Evolutionary conservation across 139 green algal species (phyloP), one percentile per base, ranked within the genome.

Genomic region (Trebouxia sp.): DNA sequence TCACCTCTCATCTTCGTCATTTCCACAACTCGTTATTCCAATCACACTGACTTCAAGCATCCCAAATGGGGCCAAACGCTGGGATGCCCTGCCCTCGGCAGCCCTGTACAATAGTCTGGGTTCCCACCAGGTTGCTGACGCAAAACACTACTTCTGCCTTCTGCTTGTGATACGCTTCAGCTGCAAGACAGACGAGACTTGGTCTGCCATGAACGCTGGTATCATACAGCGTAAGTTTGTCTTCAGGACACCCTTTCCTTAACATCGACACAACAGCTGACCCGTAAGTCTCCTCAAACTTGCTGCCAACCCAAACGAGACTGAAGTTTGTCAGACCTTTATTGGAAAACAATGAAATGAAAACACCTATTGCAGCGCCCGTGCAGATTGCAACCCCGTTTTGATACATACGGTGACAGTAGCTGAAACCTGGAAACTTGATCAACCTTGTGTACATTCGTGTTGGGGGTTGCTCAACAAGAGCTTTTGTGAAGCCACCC

Each of bases 351-450:
- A 72, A n/a, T 1, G 62, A 72, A 72, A 72, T 80, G 74, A 78
- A 78, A 3, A 78, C 69, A 28, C 69, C 69, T 41, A 78, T 78
- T 17, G 69, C 69, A 11, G 69, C 69, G 8, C 69, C 69, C 1
- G 69, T 78, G 69, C 69, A 78, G 39, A 78, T 78, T 11, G 69
- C 69, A 53, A 78, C 69, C 9, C 69, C 69, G 37, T 39, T 55
- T 39, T 78, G 41, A 24, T 78, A 78, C 69, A 78, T 78, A 22
- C 69, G 69, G 22, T 78, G 69, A 24, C 69, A 78, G 26, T 78
- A 78, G 26, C 69, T 78, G 69, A 78, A 78, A 39, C 69, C 69
- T 10, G 69, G 69, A 55, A 78, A 78, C 69, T 78, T 78, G 69
- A 78, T 78, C 20, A 55, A n/a, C n/a, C 69, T 53, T 10, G 69